Evolutionary conservation across 1,284 basidiomycete species (phyloP).

Genomic region (Pyrrhoderma lamaoense): DNA sequence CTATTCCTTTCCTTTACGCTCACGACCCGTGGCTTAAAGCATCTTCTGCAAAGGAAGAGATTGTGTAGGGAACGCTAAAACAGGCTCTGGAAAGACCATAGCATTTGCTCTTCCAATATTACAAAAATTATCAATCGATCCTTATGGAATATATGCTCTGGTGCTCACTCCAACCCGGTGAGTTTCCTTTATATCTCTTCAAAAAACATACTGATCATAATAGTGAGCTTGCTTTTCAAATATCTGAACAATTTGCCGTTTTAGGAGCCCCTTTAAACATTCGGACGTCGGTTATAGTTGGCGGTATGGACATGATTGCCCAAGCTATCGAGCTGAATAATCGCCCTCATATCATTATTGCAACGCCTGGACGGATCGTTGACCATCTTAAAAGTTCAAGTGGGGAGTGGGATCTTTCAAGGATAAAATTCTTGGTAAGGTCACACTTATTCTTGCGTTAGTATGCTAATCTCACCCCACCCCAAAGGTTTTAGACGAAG

Average conservation of each 20-base stretch:
- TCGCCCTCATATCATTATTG: slow-evolving; percentile 90
- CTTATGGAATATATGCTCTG: slow-evolving; percentile 90
- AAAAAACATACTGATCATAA: not conserved
- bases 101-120: slow-evolving; percentile 96
- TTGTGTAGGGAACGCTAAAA: slow-evolving; percentile 96
- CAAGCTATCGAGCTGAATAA: slow-evolving; percentile 85
- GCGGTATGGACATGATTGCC: slow-evolving; percentile 97
- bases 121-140: slow-evolving; percentile 81
- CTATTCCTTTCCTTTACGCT: not conserved
- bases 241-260: slow-evolving; percentile 92
- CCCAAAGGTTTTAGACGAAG: slow-evolving; percentile 85
- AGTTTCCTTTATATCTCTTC: slow-evolving; percentile 20
- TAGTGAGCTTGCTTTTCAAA: slow-evolving; percentile 95
- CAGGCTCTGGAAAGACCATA: slow-evolving; percentile 96
- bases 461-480: not conserved
- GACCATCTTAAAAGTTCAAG: slow-evolving; percentile 81
- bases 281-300: slow-evolving; percentile 85
- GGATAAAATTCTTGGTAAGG: slow-evolving; percentile 81
- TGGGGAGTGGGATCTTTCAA: slow-evolving; percentile 77
- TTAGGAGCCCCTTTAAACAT: slow-evolving; percentile 78
- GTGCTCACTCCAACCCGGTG: slow-evolving; percentile 92
- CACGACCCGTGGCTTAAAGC: slow-evolving; percentile 17
- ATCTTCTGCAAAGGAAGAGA: slow-evolving; percentile 58
- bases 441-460: not conserved
- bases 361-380: slow-evolving; percentile 92